phyloP scores from a whole-genome alignment of 768 basidiomycete genomes.

The Mycena vulgaris region DNA sequence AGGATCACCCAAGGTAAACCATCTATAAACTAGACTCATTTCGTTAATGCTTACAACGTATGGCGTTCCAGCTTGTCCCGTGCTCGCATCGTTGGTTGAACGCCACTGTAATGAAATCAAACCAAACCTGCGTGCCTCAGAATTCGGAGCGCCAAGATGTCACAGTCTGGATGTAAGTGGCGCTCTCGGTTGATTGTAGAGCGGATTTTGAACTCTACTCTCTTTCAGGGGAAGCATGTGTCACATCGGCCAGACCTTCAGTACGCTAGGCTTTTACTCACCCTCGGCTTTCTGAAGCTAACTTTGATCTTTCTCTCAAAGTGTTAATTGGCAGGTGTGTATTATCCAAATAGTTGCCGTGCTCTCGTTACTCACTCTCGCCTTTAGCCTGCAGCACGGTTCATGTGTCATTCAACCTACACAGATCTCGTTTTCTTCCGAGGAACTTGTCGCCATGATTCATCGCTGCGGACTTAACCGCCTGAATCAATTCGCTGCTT shows the following conservation, averaged over 20 bases:
- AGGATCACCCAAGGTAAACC: constrained; percentile 66
- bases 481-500: constrained; percentile 70
- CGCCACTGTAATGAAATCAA: constrained; percentile 63
- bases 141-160: constrained; percentile 66
- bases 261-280: constrained; percentile 51
- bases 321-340: constrained; percentile 33
- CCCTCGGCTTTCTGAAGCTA: constrained; percentile 37
- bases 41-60: constrained; percentile 5
- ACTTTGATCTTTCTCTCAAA: constrained; percentile 35
- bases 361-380: constrained; percentile 47
- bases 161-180: constrained; percentile 71
- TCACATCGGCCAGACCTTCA: constrained; percentile 71
- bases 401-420: constrained; percentile 73
- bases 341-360: constrained; percentile 36
- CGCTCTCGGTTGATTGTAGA: constrained; percentile 33
- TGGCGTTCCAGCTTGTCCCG: constrained; percentile 59
- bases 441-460: constrained; percentile 69
- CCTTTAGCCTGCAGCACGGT: constrained; percentile 70
- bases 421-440: constrained; percentile 65
- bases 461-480: constrained; percentile 67
- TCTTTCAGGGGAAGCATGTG: constrained; percentile 70
- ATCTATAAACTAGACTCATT: not conserved
- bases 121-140: constrained; percentile 58
- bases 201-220: constrained; percentile 43
- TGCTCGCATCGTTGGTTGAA: constrained; percentile 71